Evolutionary conservation across 768 basidiomycete species (phyloP).

Genomic region (Rhodotorula sphaerocarpa): DNA sequence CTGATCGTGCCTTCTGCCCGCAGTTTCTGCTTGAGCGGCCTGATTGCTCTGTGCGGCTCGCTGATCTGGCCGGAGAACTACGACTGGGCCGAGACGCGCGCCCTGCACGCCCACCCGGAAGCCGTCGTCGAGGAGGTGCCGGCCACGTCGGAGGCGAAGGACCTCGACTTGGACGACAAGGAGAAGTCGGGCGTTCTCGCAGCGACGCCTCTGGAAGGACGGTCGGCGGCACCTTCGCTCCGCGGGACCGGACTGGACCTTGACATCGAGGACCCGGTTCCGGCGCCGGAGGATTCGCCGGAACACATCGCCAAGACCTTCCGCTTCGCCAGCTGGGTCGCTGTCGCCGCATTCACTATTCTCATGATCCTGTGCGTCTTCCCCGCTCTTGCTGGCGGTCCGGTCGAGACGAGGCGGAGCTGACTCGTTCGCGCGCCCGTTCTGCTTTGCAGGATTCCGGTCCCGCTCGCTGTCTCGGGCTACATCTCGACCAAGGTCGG

Average conservation of each 20-base stretch:
- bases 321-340: conserved; percentile 47
- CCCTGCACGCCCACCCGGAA: conserved; percentile 54
- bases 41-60: conserved; percentile 61
- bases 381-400: no score
- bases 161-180: conserved; percentile 39
- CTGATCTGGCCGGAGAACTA: conserved; percentile 71
- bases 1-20: background rate
- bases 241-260: background rate
- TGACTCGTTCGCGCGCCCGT: background rate
- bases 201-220: background rate
- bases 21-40: conserved; percentile 44
- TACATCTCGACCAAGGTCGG: conserved; percentile 46
- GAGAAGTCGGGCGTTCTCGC: conserved; percentile 40
- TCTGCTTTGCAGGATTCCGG: conserved; percentile 38
- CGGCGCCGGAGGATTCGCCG: background rate
- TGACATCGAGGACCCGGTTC: background rate
- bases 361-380: conserved; percentile 47
- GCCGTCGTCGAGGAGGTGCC: conserved; percentile 22
- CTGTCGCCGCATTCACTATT: conserved; percentile 52
- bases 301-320: conserved; percentile 10
- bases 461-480: conserved; percentile 7
- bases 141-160: conserved; percentile 32
- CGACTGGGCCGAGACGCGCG: conserved; percentile 68
- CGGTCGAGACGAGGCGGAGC: background rate
- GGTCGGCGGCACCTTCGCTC: conserved; percentile 4